These are phyloP conservation scores for Daldinia vernicosa DNA, from an alignment of 495 filamentous ascomycete species.

Conservation along the genomic window DNA sequence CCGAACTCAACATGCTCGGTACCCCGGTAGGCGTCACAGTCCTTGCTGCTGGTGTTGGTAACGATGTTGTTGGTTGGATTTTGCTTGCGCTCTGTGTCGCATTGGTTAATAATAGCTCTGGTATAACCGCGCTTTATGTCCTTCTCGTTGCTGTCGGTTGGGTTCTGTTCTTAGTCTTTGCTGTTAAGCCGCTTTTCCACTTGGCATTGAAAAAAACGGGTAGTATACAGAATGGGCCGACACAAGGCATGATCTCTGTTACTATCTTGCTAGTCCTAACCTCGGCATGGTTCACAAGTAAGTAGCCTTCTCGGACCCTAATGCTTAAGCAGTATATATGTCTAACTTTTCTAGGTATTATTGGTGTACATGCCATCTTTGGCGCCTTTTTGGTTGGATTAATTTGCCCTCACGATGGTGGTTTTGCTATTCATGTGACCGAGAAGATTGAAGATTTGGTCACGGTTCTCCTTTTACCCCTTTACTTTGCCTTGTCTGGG, in stretches of 20 bases:
- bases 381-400: conserved; percentile 87
- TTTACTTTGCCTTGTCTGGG: conserved; percentile 95
- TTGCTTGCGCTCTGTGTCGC: conserved; percentile 93
- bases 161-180: conserved; percentile 78
- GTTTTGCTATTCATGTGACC: conserved; percentile 92
- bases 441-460: conserved; percentile 98
- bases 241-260: conserved; percentile 83
- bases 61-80: conserved; percentile 96
- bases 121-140: conserved; percentile 87
- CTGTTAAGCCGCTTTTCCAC: conserved; percentile 79
- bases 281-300: conserved; percentile 91
- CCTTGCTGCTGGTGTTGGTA: conserved; percentile 92
- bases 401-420: conserved; percentile 93
- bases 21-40: conserved; percentile 90
- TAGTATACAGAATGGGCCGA: conserved; percentile 88
- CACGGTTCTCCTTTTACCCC: conserved; percentile 84
- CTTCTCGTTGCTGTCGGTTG: conserved; percentile 80
- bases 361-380: conserved; percentile 69
- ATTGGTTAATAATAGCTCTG: conserved; percentile 86
- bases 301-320: conserved; percentile 17
- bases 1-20: conserved; percentile 86
- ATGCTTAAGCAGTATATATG: not conserved
- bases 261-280: conserved; percentile 81
- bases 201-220: conserved; percentile 76
- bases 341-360: conserved; percentile 64